Evolutionary conservation across 2,329 filamentous ascomycete species (phyloP).

Genomic region (Verticillium zaregamsianum): DNA sequence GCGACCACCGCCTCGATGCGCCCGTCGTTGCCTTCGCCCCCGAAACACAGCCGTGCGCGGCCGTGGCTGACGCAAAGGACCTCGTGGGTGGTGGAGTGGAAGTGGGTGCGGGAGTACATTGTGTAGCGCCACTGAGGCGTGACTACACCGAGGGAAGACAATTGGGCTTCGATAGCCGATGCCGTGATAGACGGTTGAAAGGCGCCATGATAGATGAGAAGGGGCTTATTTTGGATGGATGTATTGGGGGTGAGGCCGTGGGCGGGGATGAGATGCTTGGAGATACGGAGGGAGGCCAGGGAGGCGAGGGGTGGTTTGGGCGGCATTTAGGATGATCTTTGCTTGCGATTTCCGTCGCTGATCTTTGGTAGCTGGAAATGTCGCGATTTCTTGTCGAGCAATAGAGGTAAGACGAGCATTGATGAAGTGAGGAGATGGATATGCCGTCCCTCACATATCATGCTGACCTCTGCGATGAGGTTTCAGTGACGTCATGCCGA

Average conservation of each 20-base stretch:
- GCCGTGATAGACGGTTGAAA: constrained; percentile 43
- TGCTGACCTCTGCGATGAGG: too few species aligned
- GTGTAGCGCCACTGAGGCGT: constrained; percentile 63
- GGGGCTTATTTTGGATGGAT: constrained; percentile 56
- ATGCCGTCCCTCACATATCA: too few species aligned
- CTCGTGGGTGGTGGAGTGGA: constrained; percentile 65
- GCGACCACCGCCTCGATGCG: constrained; percentile 51
- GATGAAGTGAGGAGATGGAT: too few species aligned
- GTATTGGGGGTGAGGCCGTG: constrained; percentile 59
- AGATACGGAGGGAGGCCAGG: constrained; percentile 49
- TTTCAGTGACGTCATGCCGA: too few species aligned
- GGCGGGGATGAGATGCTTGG: constrained; percentile 54
- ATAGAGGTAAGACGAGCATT: too few species aligned
- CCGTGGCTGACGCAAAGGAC: constrained; percentile 58
- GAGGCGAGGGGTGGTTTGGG: constrained; percentile 20
- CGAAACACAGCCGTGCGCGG: constrained; percentile 59
- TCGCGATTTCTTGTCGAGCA: too few species aligned
- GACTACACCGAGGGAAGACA: constrained; percentile 49
- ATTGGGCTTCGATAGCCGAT: constrained; percentile 50
- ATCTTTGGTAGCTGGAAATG: too few species aligned
- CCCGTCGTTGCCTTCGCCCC: constrained; percentile 56
- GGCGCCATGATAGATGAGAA: constrained; percentile 61
- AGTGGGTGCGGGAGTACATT: constrained; percentile 64
- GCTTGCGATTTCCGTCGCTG: too few species aligned
- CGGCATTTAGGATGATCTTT: not conserved